Evolutionary conservation across 1,139 yeast species (phyloP).

Genomic region (Suhomyces atakaporum): DNA sequence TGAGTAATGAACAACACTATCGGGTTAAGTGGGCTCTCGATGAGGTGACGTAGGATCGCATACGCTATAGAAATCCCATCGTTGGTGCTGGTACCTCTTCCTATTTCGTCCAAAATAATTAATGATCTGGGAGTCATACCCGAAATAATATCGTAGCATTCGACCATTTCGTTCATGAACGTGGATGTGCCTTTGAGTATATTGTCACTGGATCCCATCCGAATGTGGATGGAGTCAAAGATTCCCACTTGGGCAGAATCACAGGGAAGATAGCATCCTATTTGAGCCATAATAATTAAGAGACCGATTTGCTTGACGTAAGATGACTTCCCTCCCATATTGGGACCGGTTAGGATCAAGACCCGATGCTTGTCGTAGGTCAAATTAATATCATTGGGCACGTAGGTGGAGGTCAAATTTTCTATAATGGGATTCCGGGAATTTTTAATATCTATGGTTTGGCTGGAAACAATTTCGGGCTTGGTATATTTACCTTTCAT

Average conservation of each 20-base stretch:
- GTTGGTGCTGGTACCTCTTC: conserved; percentile 82
- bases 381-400: conserved; percentile 69
- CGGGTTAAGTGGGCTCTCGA: conserved; percentile 47
- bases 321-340: conserved; percentile 80
- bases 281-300: conserved; percentile 53
- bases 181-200: conserved; percentile 70
- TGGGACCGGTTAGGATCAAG: conserved; percentile 70
- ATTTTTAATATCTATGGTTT: conserved; percentile 44
- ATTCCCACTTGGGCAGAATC: conserved; percentile 53
- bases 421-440: conserved; percentile 86
- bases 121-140: conserved; percentile 51
- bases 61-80: conserved; percentile 91
- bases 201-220: conserved; percentile 79
- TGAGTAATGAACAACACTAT: conserved; percentile 83
- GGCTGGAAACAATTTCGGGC: conserved; percentile 58
- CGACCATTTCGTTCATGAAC: conserved; percentile 73
- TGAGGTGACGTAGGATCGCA: conserved; percentile 67
- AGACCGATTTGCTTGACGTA: conserved; percentile 66
- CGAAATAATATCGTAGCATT: conserved; percentile 58
- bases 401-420: conserved; percentile 48
- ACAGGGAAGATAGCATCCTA: conserved; percentile 50
- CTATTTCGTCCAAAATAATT: conserved; percentile 64
- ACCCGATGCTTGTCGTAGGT: conserved; percentile 46
- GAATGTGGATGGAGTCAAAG: conserved; percentile 55
- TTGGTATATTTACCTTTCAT: conserved; percentile 48